These are phyloP conservation scores for Blumeria hordei DNA, from an alignment of 2,329 filamentous ascomycete species.

Conservation along the genomic window DNA sequence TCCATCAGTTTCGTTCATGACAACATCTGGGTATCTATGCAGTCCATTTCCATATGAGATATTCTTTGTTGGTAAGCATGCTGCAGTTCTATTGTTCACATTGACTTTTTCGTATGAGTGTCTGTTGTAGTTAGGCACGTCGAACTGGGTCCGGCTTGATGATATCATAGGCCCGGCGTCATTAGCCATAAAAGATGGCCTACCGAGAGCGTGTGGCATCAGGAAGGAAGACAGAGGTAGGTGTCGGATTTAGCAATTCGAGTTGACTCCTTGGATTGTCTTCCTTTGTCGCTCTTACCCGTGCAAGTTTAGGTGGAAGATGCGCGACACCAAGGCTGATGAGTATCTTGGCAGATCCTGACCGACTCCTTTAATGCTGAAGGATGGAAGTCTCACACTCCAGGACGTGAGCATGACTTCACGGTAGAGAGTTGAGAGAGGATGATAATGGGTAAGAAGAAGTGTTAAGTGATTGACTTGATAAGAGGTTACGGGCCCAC, in stretches of 20 bases:
- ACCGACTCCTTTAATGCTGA: not conserved
- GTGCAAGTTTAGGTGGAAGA: not conserved
- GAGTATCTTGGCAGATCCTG: not conserved
- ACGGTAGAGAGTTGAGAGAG: not conserved
- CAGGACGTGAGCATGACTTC: not conserved
- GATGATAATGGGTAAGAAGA: too few species aligned
- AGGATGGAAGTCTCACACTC: not conserved
- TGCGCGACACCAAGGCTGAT: not conserved
- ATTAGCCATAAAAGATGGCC: constrained; percentile 26
- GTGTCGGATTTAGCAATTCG: not conserved
- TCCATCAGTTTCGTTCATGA: constrained; percentile 4
- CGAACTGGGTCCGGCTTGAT: constrained; percentile 11
- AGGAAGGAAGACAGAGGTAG: constrained; percentile 7
- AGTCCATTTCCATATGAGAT: constrained; percentile 14
- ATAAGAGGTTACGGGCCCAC: too few species aligned
- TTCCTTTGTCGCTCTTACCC: not conserved
- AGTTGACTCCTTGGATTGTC: not conserved
- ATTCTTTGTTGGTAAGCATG: constrained; percentile 11
- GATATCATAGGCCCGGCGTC: constrained; percentile 14
- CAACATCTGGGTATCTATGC: constrained; percentile 13
- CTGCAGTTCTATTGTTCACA: constrained; percentile 12
- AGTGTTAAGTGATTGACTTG: too few species aligned
- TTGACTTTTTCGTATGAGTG: constrained; percentile 14
- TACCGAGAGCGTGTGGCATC: constrained; percentile 22
- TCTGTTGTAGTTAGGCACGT: constrained; percentile 17